Evolutionary conservation across 148 eudicot species (phyloP).

Genomic region (Cornus suecica): DNA sequence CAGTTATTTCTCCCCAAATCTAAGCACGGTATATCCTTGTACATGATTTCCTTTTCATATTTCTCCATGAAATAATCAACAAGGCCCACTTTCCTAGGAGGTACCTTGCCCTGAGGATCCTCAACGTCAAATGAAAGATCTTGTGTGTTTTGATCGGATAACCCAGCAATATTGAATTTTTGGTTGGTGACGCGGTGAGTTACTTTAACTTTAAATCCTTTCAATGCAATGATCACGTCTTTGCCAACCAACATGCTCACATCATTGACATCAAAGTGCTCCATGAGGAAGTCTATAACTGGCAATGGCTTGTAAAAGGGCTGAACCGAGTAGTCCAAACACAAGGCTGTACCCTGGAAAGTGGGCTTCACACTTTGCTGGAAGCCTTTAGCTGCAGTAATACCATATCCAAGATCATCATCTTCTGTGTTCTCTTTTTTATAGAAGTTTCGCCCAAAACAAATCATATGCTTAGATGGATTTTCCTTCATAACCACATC

Average conservation of each 20-base stretch:
- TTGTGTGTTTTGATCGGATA: conserved; percentile 37
- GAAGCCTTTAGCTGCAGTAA: conserved; percentile 52
- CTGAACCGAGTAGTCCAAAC: conserved; percentile 66
- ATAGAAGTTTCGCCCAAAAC: conserved; percentile 50
- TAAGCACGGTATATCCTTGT: conserved; percentile 48
- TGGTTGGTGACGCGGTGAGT: conserved; percentile 62
- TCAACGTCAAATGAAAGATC: conserved; percentile 37
- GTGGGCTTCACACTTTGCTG: conserved; percentile 59
- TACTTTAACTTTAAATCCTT: conserved; percentile 52
- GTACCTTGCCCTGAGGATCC: conserved; percentile 40
- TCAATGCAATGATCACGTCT: conserved; percentile 26
- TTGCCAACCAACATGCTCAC: conserved; percentile 9
- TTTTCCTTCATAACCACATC: conserved; percentile 78
- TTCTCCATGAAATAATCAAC: conserved; percentile 53
- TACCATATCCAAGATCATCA: conserved; percentile 30
- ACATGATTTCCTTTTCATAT: conserved; percentile 29
- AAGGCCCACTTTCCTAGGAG: conserved; percentile 24
- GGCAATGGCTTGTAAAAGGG: conserved; percentile 51
- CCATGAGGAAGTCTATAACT: conserved; percentile 49
- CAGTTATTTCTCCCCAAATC: conserved; percentile 43
- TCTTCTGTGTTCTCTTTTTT: conserved; percentile 8
- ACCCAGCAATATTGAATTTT: conserved; percentile 41
- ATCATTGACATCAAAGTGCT: conserved; percentile 25
- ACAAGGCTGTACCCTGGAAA: conserved; percentile 49
- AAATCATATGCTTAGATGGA: conserved; percentile 41